Evolutionary conservation across 139 green algal species (phyloP).

Genomic region (Tetraselmis striata): DNA sequence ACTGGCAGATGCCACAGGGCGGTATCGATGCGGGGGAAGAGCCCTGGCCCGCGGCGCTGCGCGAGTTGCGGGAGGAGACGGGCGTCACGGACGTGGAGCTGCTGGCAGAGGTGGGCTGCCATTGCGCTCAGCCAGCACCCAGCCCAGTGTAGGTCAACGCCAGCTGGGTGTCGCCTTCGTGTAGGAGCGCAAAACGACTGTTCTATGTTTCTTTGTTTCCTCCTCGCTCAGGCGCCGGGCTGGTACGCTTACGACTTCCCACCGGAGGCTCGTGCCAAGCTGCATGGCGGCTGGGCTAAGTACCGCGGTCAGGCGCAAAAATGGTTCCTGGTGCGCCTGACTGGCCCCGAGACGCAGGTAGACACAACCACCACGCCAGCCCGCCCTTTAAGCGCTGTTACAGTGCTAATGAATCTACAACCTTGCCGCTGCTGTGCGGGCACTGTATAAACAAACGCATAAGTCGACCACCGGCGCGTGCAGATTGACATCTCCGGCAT

Average conservation of each 20-base stretch:
- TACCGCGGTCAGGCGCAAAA: slow-evolving; percentile 13
- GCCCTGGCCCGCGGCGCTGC: slow-evolving; percentile 5
- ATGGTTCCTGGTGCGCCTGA: slow-evolving; percentile 19
- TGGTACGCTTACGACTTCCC: slow-evolving; percentile 16
- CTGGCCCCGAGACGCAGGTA: slow-evolving; percentile 2
- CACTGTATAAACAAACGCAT: too few species aligned
- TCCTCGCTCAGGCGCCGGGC: neutral
- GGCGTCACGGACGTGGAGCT: slow-evolving; percentile 8
- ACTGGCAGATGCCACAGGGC: slow-evolving; percentile 17
- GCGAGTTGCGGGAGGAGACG: slow-evolving; percentile 17
- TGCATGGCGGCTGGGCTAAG: neutral
- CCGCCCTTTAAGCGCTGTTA: too few species aligned
- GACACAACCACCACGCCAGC: too few species aligned
- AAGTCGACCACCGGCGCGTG: too few species aligned
- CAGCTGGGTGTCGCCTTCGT: too few species aligned
- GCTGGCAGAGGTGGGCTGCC: slow-evolving; percentile 4
- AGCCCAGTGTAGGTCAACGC: too few species aligned
- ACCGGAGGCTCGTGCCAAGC: neutral
- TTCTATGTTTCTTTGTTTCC: too few species aligned
- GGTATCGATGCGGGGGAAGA: slow-evolving; percentile 14
- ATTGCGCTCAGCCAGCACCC: too few species aligned
- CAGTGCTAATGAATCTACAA: too few species aligned
- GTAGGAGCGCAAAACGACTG: too few species aligned
- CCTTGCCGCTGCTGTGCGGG: too few species aligned
- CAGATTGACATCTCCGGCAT: neutral